These are phyloP conservation scores for Vigna unguiculata DNA, from an alignment of 306 rosid species.

Conservation along the genomic window DNA sequence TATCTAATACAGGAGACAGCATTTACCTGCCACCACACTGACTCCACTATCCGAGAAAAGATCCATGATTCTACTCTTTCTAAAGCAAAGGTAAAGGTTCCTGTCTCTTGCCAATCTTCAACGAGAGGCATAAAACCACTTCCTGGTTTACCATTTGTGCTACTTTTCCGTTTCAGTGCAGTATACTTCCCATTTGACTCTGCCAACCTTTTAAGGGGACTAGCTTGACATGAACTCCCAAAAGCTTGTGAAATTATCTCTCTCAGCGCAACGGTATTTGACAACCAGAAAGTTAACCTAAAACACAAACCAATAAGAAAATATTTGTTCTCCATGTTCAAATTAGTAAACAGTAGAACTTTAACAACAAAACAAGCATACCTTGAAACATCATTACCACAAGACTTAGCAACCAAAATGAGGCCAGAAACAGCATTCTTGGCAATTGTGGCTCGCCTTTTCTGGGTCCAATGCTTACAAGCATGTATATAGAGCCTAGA, in stretches of 20 bases:
- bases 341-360: slow-evolving; percentile 26
- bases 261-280: slow-evolving; percentile 84
- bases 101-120: slow-evolving; percentile 96
- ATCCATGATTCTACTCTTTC: slow-evolving; percentile 96
- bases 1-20: not conserved
- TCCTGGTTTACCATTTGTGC: slow-evolving; percentile 57
- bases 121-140: slow-evolving; percentile 56
- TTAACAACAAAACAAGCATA: slow-evolving; percentile 32
- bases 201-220: slow-evolving; percentile 51
- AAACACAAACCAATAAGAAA: slow-evolving; percentile 36
- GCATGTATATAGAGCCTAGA: slow-evolving; percentile 91
- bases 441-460: slow-evolving; percentile 75
- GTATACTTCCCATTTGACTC: slow-evolving; percentile 64
- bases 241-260: slow-evolving; percentile 78
- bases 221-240: slow-evolving; percentile 68
- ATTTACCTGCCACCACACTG: slow-evolving; percentile 99
- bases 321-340: slow-evolving; percentile 36
- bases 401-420: slow-evolving; percentile 88
- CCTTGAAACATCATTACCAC: slow-evolving; percentile 97
- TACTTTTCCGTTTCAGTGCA: slow-evolving; percentile 62
- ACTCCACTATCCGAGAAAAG: slow-evolving; percentile 93
- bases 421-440: slow-evolving; percentile 86
- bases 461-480: slow-evolving; percentile 79
- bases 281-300: slow-evolving; percentile 96
- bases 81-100: slow-evolving; percentile 77